Conservation (phyloP, 345 rosid species). For the Rhizophora mangle region DNA sequence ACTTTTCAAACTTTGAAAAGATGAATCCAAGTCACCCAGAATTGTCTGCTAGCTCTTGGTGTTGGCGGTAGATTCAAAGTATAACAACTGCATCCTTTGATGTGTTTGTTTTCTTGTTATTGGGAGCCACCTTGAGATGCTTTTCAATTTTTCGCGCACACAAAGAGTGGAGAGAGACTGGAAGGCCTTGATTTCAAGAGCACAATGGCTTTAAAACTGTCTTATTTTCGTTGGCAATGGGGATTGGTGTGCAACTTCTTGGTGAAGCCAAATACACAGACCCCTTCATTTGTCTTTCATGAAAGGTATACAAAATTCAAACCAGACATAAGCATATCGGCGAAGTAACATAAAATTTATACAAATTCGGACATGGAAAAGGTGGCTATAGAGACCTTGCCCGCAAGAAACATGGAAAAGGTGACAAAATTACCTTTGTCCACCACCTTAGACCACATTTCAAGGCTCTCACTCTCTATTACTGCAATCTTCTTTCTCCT, state of each 20-base stretch:
- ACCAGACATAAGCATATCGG: slow-evolving; percentile 27
- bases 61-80: slow-evolving; percentile 16
- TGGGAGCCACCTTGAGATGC: slow-evolving; percentile 47
- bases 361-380: slow-evolving; percentile 18
- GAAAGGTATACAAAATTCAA: slow-evolving; percentile 3
- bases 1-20: slow-evolving; percentile 23
- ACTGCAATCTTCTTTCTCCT: background rate
- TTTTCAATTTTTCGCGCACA: background rate
- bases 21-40: slow-evolving; percentile 33
- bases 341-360: slow-evolving; percentile 16
- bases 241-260: slow-evolving; percentile 19
- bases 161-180: background rate
- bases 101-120: slow-evolving; percentile 36
- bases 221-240: slow-evolving; percentile 11
- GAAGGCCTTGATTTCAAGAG: slow-evolving; percentile 16
- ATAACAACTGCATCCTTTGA: slow-evolving; percentile 9
- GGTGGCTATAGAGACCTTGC: background rate
- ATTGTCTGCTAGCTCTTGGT: slow-evolving; percentile 42
- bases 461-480: slow-evolving; percentile 15
- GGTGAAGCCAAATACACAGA: slow-evolving; percentile 26
- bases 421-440: slow-evolving; percentile 37
- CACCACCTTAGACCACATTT: slow-evolving; percentile 20
- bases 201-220: background rate
- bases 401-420: slow-evolving; percentile 31
- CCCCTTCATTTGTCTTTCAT: slow-evolving; percentile 26